Base-by-base conservation (phyloP, 2,329 filamentous ascomycete species). In the Hirsutella thompsonii region DNA sequence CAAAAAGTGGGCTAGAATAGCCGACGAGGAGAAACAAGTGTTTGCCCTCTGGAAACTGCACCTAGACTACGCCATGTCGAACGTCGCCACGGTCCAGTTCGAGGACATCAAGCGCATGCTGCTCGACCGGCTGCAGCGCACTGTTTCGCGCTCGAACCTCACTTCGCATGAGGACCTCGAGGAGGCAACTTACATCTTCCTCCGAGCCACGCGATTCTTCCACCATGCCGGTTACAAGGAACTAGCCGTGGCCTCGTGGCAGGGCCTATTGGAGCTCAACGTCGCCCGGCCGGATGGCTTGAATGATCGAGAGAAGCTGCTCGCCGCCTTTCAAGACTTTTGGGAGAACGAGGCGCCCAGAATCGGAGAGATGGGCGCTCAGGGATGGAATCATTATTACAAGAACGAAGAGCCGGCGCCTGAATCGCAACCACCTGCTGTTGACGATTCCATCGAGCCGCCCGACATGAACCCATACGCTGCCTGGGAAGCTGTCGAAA, bases 301-400 rank as follows among this genome's bases (percentile, higher is more conserved):
- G n/a, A 37, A 52, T 33, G 47, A 50, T 2, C 41, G 51, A 10
- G 48, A 47, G 11, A 46, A 49, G n/a, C 44, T 48, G 0, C 33
- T 67, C 10, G 54, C 59, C 2, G 53, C 55, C 0, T 83, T 94
- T 46, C 66, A 74, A 37, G 70, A 79, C 2, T 94, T 92, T 47
- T 96, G 92, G 92, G 87, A 94, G 44, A 84, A 79, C 42, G 90
- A 95, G 54, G 70, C 77, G 1, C 67, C 83, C 0, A 75, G 90
- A 5, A 72, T 94, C 41, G 90, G 90, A 9, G 90, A 96, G 50
- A 53, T 61, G 1, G 68, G 66, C 2, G 80, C 86, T 3, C 67
- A 69, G 45, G 87, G 88, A 1, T 95, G 88, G 88, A 56, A 52
- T 2, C 52, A 63, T n/a, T 79, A 69, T 48, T 58, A 64, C 13